These are phyloP conservation scores for Zygoascus tannicola DNA, from an alignment of 805 yeast genomes.

Conservation along the genomic window DNA sequence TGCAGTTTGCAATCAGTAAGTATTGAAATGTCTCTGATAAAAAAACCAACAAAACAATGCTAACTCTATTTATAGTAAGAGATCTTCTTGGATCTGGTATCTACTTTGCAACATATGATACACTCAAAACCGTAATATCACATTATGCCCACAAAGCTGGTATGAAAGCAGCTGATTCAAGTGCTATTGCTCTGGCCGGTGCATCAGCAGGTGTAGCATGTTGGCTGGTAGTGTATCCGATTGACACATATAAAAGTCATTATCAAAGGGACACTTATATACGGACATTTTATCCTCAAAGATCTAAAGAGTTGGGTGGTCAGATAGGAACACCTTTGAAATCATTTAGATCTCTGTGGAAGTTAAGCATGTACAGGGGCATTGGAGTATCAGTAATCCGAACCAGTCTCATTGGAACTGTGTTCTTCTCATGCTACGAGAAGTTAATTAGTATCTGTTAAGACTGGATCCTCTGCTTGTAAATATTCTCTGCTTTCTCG, in stretches of 20 bases:
- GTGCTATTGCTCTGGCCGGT: constrained; percentile 59
- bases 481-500: no score
- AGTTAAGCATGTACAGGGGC: constrained; percentile 60
- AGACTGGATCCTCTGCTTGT: no score
- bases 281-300: constrained; percentile 37
- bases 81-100: constrained; percentile 65
- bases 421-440: constrained; percentile 67
- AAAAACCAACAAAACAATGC: neutral
- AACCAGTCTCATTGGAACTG: constrained; percentile 63
- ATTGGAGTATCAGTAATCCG: constrained; percentile 65
- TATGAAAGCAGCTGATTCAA: constrained; percentile 27
- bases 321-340: constrained; percentile 30
- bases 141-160: constrained; percentile 9
- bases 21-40: neutral
- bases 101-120: constrained; percentile 68
- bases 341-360: constrained; percentile 29
- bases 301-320: constrained; percentile 18
- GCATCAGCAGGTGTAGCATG: constrained; percentile 67
- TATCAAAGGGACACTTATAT: constrained; percentile 66
- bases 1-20: constrained; percentile 27
- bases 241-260: constrained; percentile 71
- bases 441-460: constrained; percentile 34
- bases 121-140: constrained; percentile 42
- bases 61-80: constrained; percentile 29
- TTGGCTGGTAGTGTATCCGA: constrained; percentile 69